These are phyloP conservation scores for Wickerhamiella cacticola DNA, from an alignment of 805 yeast species.

Conservation along the genomic window DNA sequence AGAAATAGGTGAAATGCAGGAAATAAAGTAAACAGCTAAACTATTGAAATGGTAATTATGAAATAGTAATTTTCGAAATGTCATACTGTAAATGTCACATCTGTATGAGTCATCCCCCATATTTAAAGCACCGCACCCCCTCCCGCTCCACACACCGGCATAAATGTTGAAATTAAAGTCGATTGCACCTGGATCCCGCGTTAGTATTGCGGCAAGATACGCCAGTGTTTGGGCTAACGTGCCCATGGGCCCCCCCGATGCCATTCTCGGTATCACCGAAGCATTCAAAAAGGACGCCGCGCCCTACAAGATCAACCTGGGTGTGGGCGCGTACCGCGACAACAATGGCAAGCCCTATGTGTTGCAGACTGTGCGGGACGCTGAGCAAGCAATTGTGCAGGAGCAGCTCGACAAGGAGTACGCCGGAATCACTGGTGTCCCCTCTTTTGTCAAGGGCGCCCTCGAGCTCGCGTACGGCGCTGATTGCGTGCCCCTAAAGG, in stretches of 20 bases:
- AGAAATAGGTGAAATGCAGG: too few relatives aligned
- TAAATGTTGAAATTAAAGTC: not conserved
- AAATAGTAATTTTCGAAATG: too few relatives aligned
- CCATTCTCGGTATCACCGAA: slow-evolving; percentile 63
- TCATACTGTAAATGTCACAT: not conserved
- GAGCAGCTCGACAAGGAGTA: slow-evolving; percentile 64
- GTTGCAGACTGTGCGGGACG: slow-evolving; percentile 59
- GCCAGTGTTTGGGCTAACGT: slow-evolving; percentile 32
- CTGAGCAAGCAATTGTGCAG: slow-evolving; percentile 42
- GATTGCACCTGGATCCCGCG: slow-evolving; percentile 1
- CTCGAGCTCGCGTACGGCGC: slow-evolving; percentile 59
- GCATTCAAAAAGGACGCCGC: slow-evolving; percentile 53
- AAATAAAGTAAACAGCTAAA: too few relatives aligned
- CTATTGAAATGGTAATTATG: too few relatives aligned
- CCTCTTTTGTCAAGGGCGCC: slow-evolving; percentile 54
- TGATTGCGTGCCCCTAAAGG: slow-evolving; percentile 45
- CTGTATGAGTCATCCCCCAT: slow-evolving; percentile 8
- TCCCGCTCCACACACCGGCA: not conserved
- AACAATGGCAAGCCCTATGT: slow-evolving; percentile 80
- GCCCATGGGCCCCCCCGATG: slow-evolving; percentile 68
- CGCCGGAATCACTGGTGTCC: slow-evolving; percentile 74
- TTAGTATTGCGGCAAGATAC: slow-evolving; percentile 9
- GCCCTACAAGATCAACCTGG: slow-evolving; percentile 42
- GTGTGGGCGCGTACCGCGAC: slow-evolving; percentile 89
- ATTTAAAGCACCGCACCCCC: not conserved